These are phyloP conservation scores for Mycena rosella DNA, from an alignment of 768 basidiomycete species.

Conservation along the genomic window DNA sequence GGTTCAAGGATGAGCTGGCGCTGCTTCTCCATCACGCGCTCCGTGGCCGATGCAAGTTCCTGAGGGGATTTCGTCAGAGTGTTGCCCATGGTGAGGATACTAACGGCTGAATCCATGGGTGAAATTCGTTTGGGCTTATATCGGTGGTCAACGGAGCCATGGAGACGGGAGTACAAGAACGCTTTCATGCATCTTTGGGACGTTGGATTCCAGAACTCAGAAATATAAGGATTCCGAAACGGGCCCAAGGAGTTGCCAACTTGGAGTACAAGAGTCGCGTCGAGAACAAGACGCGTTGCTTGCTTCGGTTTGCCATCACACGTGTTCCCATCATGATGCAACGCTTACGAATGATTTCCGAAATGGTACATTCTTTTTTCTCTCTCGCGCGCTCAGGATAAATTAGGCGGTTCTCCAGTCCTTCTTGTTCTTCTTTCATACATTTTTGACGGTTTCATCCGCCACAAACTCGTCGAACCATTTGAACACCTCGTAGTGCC, in stretches of 20 bases:
- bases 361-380: no score
- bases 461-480: slow-evolving; percentile 87
- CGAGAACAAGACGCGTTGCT: slow-evolving; percentile 20
- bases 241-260: slow-evolving; percentile 16
- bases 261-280: slow-evolving; percentile 18
- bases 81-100: slow-evolving; percentile 25
- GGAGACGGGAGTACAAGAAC: slow-evolving; percentile 25
- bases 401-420: no score
- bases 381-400: no score
- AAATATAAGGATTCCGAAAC: slow-evolving; percentile 25
- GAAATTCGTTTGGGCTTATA: slow-evolving; percentile 10
- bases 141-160: neutral
- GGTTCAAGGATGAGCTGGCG: slow-evolving; percentile 28
- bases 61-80: slow-evolving; percentile 33
- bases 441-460: slow-evolving; percentile 28
- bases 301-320: neutral
- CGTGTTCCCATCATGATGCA: neutral
- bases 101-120: neutral
- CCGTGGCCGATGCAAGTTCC: slow-evolving; percentile 24
- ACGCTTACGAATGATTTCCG: neutral
- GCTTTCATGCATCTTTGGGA: neutral
- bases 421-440: neutral
- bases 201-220: neutral
- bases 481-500: slow-evolving; percentile 94
- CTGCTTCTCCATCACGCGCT: slow-evolving; percentile 23